Conservation (phyloP, 2,329 filamentous ascomycete species). For the Apiospora arundinis region DNA sequence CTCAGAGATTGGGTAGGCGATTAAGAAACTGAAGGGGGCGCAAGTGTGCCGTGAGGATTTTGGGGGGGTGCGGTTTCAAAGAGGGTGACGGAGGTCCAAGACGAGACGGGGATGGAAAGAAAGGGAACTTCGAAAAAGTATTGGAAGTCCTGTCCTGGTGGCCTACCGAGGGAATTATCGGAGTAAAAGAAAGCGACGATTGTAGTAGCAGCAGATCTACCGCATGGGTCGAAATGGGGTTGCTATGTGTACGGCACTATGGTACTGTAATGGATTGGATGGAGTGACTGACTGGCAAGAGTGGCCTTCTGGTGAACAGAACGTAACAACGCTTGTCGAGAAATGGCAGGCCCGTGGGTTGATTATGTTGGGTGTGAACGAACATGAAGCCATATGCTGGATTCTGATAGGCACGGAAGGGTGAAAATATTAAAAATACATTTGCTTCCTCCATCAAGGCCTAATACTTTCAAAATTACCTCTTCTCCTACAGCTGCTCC, state of each 20-base stretch:
- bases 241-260: constrained; percentile 16
- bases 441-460: not conserved
- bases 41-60: constrained; percentile 11
- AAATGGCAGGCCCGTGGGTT: constrained; percentile 18
- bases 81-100: constrained; percentile 18
- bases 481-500: not conserved
- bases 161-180: constrained; percentile 22
- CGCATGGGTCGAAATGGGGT: constrained; percentile 21
- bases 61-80: constrained; percentile 15
- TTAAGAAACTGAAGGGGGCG: constrained; percentile 3
- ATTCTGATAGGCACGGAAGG: constrained; percentile 19
- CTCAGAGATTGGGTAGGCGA: constrained; percentile 10
- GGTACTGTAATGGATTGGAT: constrained; percentile 17
- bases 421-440: not conserved
- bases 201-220: constrained; percentile 21
- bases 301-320: constrained; percentile 16
- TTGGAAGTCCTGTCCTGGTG: constrained; percentile 3
- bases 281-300: not conserved
- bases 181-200: constrained; percentile 20
- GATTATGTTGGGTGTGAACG: constrained; percentile 15
- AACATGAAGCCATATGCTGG: constrained; percentile 8
- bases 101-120: constrained; percentile 4
- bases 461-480: not conserved
- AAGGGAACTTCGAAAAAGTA: constrained; percentile 11
- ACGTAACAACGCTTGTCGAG: constrained; percentile 17